Conservation (phyloP, 2,329 filamentous ascomycete genomes). For the Fusarium napiforme region DNA sequence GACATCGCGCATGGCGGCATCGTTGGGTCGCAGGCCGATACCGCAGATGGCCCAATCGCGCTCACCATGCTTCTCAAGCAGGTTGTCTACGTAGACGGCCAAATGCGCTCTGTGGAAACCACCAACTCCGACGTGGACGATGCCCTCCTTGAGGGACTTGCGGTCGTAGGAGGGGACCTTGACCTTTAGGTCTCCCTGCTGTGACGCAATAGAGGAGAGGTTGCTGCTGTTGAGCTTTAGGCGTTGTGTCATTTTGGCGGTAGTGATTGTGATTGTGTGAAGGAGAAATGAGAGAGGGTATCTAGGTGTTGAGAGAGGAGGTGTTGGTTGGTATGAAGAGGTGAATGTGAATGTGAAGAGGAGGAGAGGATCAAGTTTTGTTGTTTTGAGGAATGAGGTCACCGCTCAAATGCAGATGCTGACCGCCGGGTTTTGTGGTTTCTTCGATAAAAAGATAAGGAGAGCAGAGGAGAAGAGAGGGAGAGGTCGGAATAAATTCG, state of each 20-base stretch:
- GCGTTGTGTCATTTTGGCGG: constrained; percentile 29
- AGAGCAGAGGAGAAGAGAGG: constrained; percentile 1
- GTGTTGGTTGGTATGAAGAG: background rate
- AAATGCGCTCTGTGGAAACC: constrained; percentile 66
- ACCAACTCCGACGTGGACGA: constrained; percentile 65
- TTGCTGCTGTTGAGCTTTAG: constrained; percentile 46
- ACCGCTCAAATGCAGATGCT: constrained; percentile 26
- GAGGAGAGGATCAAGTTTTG: background rate
- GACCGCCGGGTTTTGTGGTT: constrained; percentile 37
- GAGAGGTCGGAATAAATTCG: constrained; percentile 30
- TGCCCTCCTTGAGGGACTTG: constrained; percentile 61
- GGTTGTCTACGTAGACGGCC: constrained; percentile 61
- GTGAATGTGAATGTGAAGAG: background rate
- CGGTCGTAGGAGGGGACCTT: constrained; percentile 57
- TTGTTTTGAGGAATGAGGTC: constrained; percentile 32
- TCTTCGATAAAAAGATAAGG: background rate
- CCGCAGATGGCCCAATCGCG: constrained; percentile 63
- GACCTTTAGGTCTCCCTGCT: constrained; percentile 36
- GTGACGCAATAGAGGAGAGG: constrained; percentile 37
- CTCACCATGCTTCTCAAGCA: constrained; percentile 59
- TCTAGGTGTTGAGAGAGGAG: background rate
- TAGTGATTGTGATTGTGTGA: background rate
- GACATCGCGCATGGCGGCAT: constrained; percentile 62
- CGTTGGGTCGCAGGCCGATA: constrained; percentile 62
- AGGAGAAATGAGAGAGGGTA: background rate